Percentiles rank a stretch among this genome's conserved stretches.
Conservation (phyloP, 2,329 filamentous ascomycete genomes). For the Apiospora koreana region DNA sequence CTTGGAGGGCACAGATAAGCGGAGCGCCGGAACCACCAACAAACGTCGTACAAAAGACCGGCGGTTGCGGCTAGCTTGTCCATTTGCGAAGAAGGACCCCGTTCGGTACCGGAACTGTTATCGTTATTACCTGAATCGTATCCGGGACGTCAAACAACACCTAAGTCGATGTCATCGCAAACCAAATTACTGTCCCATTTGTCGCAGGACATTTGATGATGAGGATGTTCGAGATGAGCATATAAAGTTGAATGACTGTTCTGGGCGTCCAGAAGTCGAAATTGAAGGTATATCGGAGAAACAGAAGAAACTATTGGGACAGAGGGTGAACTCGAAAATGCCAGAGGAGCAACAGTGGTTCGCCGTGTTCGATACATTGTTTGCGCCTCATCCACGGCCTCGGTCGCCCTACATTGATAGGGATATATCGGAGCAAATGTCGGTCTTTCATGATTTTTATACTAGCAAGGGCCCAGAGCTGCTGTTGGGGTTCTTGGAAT, state of each 20-base stretch:
- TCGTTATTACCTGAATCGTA: conserved; percentile 25
- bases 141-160: conserved; percentile 34
- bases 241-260: conserved; percentile 18
- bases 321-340: conserved; percentile 20
- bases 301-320: conserved; percentile 24
- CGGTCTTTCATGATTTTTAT: conserved; percentile 22
- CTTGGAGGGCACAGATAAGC: conserved; percentile 14
- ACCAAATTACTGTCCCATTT: conserved; percentile 29
- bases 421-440: conserved; percentile 22
- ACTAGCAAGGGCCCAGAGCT: conserved; percentile 18
- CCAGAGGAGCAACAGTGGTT: conserved; percentile 31
- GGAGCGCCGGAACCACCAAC: conserved; percentile 14
- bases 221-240: conserved; percentile 23
- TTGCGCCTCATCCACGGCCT: conserved; percentile 22
- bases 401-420: conserved; percentile 26
- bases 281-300: conserved; percentile 26
- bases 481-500: conserved; percentile 19
- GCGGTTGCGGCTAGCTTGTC: conserved; percentile 27
- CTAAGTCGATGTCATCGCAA: conserved; percentile 26
- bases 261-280: neutral
- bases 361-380: conserved; percentile 29
- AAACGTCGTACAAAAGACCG: conserved; percentile 21
- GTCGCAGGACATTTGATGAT: conserved; percentile 24
- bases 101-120: conserved; percentile 29
- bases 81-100: conserved; percentile 33